Evolutionary conservation across 2,329 filamentous ascomycete species (phyloP).

Genomic region (Neoascochyta sp.): DNA sequence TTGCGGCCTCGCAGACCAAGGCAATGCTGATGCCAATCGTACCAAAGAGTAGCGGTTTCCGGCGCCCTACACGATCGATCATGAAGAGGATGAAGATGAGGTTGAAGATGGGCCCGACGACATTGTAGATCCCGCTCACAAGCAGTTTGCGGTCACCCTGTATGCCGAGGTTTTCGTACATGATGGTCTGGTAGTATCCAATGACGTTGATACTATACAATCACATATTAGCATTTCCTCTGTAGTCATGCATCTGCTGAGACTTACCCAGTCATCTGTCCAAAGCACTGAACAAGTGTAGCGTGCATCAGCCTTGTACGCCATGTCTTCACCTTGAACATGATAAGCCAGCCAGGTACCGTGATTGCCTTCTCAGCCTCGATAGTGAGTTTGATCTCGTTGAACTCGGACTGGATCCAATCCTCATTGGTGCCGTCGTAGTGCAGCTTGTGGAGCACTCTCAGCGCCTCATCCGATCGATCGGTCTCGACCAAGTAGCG

Average conservation of each 20-base stretch:
- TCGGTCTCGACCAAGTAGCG: conserved; percentile 46
- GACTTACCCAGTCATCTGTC: conserved; percentile 57
- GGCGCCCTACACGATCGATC: conserved; percentile 51
- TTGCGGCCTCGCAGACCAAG: conserved; percentile 57
- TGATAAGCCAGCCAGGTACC: conserved; percentile 52
- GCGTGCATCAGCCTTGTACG: conserved; percentile 61
- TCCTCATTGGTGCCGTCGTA: conserved; percentile 54
- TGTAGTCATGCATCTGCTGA: not conserved
- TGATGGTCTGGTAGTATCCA: conserved; percentile 59
- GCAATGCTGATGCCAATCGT: conserved; percentile 55
- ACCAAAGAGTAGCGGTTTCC: conserved; percentile 53
- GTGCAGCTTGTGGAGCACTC: conserved; percentile 49
- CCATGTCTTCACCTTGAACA: conserved; percentile 58
- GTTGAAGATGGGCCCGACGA: conserved; percentile 55
- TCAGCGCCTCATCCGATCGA: conserved; percentile 53
- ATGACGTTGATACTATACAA: conserved; percentile 51
- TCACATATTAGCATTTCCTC: conserved; percentile 4
- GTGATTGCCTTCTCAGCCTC: conserved; percentile 56
- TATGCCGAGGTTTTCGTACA: conserved; percentile 58
- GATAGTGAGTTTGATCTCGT: conserved; percentile 60
- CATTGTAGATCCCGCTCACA: conserved; percentile 59
- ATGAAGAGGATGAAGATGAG: conserved; percentile 59
- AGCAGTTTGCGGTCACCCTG: conserved; percentile 52
- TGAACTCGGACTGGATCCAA: conserved; percentile 56
- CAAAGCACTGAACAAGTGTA: conserved; percentile 61